Evolutionary conservation across 495 filamentous ascomycete species (phyloP).

Genomic region (Xylaria intraflava): DNA sequence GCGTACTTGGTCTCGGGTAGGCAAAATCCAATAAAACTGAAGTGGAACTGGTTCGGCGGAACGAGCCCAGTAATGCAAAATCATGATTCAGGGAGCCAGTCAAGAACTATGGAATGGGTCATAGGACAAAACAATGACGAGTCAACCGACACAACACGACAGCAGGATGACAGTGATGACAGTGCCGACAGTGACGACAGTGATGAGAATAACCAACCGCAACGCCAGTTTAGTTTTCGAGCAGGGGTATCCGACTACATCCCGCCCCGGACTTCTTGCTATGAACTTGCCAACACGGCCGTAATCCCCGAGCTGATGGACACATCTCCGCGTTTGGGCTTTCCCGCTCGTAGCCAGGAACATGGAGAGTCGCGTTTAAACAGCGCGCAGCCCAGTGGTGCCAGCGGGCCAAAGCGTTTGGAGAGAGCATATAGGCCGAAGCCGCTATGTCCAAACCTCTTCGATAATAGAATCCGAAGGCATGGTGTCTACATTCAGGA

Average conservation of each 20-base stretch:
- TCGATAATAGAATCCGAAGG: neutral
- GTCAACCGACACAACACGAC: neutral
- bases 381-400: neutral
- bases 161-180: neutral
- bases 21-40: neutral
- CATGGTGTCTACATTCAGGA: neutral
- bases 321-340: neutral
- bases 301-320: constrained; percentile 6
- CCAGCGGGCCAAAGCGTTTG: neutral
- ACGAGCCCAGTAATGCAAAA: neutral
- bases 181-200: neutral
- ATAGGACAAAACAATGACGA: neutral
- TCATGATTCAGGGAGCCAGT: neutral
- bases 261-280: neutral
- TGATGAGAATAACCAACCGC: neutral
- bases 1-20: neutral
- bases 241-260: neutral
- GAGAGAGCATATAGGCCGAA: neutral
- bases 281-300: constrained; percentile 1
- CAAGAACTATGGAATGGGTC: neutral
- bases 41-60: neutral
- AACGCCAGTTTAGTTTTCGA: constrained; percentile 8
- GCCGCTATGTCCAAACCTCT: neutral
- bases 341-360: neutral
- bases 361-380: neutral